Conservation (phyloP, 2,329 filamentous ascomycete species). For the Aschersonia sp. region DNA sequence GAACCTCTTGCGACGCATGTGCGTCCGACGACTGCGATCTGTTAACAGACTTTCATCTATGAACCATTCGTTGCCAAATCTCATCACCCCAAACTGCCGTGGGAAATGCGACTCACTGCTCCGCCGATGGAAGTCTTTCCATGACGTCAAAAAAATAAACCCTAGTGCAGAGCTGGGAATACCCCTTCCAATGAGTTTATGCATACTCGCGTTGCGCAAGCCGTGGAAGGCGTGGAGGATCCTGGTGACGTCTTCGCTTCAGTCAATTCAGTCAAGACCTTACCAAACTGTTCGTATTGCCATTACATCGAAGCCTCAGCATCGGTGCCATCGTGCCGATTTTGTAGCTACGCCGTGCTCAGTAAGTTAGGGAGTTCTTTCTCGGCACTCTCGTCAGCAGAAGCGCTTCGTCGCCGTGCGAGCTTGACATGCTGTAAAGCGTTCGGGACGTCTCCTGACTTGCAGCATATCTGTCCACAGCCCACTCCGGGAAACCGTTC, state of each 20-base stretch:
- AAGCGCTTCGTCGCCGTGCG: no score
- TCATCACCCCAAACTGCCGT: background rate
- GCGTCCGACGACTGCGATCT: background rate
- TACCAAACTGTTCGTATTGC: background rate
- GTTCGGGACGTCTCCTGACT: background rate
- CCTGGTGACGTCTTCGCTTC: background rate
- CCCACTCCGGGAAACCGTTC: background rate
- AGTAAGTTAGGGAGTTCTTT: background rate
- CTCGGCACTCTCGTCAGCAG: background rate
- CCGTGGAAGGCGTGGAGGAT: background rate
- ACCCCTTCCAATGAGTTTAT: background rate
- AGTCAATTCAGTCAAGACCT: background rate
- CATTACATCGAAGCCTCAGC: background rate
- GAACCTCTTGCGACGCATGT: background rate
- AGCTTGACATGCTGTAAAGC: background rate
- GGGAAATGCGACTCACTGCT: background rate
- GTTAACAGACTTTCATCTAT: background rate
- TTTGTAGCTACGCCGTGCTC: background rate
- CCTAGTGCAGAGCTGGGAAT: background rate
- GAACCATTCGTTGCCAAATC: background rate
- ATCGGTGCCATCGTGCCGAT: background rate
- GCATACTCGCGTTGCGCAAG: background rate
- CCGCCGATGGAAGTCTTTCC: background rate
- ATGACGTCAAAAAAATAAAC: background rate
- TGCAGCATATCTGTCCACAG: background rate